Percentiles rank a stretch among this genome's conserved stretches.
These are phyloP conservation scores for Castanea mollissima DNA, from an alignment of 306 rosid genomes.

Conservation along the genomic window DNA sequence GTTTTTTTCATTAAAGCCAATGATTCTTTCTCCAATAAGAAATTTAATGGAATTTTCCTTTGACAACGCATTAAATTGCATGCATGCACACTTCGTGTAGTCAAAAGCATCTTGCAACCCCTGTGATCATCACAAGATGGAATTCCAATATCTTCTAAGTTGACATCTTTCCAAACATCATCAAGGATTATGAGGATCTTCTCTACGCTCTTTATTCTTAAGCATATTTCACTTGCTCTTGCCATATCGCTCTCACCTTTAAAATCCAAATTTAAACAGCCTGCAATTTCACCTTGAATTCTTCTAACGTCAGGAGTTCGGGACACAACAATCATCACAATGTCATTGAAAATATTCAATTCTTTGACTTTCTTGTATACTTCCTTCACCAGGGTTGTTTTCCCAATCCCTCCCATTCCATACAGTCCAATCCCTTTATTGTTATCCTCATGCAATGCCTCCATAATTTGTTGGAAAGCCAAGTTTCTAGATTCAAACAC, in stretches of 20 bases:
- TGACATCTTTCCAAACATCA: slow-evolving; percentile 8
- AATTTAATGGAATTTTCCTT: neutral
- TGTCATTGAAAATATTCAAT: too few species aligned
- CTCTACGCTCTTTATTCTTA: neutral
- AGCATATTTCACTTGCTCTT: neutral
- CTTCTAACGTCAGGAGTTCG: too few species aligned
- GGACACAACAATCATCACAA: too few species aligned
- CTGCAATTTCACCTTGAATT: slow-evolving; percentile 14
- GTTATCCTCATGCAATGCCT: too few species aligned
- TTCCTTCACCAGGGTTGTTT: too few species aligned
- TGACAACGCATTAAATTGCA: neutral
- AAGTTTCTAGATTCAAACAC: too few species aligned
- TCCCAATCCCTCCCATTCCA: too few species aligned
- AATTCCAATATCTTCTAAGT: slow-evolving; percentile 14
- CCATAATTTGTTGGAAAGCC: too few species aligned
- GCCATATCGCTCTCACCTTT: neutral
- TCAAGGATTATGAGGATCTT: slow-evolving; percentile 25
- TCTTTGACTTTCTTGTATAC: too few species aligned
- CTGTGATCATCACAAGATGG: neutral
- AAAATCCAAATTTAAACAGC: neutral
- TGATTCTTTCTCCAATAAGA: neutral
- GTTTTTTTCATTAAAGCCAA: slow-evolving; percentile 2
- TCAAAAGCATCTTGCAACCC: slow-evolving; percentile 6
- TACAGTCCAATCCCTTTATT: too few species aligned
- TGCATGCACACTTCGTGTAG: neutral